Percentiles rank a stretch among this genome's conserved stretches.
Conservation (phyloP, 495 filamentous ascomycete species). For the Trichoderma virens region DNA sequence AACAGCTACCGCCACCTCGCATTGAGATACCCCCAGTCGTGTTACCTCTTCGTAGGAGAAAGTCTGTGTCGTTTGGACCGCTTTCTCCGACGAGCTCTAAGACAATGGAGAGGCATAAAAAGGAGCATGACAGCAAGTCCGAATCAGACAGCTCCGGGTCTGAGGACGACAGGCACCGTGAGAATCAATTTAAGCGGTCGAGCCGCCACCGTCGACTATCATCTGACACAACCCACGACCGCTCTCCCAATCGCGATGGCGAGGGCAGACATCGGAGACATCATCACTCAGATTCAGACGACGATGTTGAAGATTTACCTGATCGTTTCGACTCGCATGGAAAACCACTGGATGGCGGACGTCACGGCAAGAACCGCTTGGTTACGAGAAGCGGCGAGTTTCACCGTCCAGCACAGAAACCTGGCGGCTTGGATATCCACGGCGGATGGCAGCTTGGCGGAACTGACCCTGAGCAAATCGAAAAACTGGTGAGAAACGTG, state of each 20-base stretch:
- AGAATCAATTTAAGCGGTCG: slow-evolving; percentile 10
- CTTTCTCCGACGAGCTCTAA: slow-evolving; percentile 34
- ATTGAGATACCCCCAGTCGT: not conserved
- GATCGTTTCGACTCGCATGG: slow-evolving; percentile 60
- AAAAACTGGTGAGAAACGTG: slow-evolving; percentile 24
- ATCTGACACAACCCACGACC: slow-evolving; percentile 29
- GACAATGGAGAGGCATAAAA: slow-evolving; percentile 31
- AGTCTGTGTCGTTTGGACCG: slow-evolving; percentile 36
- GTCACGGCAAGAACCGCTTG: not conserved
- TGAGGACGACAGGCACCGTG: slow-evolving; percentile 8
- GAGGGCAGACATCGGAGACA: slow-evolving; percentile 15
- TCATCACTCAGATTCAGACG: slow-evolving; percentile 21
- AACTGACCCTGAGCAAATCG: slow-evolving; percentile 25
- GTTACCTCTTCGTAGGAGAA: slow-evolving; percentile 17
- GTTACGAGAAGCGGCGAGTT: slow-evolving; percentile 23
- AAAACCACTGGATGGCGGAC: slow-evolving; percentile 29
- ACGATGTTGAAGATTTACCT: slow-evolving; percentile 45
- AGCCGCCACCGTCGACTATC: slow-evolving; percentile 20
- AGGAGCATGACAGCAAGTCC: slow-evolving; percentile 18
- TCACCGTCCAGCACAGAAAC: slow-evolving; percentile 18
- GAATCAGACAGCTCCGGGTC: slow-evolving; percentile 9
- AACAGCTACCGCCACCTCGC: slow-evolving; percentile 11
- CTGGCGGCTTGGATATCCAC: slow-evolving; percentile 13
- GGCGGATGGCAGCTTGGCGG: slow-evolving; percentile 25
- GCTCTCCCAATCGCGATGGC: slow-evolving; percentile 13